Evolutionary conservation across 1,139 yeast species (phyloP), one percentile per base, ranked within the genome.

Genomic region (Zygoascus hellenicus): DNA sequence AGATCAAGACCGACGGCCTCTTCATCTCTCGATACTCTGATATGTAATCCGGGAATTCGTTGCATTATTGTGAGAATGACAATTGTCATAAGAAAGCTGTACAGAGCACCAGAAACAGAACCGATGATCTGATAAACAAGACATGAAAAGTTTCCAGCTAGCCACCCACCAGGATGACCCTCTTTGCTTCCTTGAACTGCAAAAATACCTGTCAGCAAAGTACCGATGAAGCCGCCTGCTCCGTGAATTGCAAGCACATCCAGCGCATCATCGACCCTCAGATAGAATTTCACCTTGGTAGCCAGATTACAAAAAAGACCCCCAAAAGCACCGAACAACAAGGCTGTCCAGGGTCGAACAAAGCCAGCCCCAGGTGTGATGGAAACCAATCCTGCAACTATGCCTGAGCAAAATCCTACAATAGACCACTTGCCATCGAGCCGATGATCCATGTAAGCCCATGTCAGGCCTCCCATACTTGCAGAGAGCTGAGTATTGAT

Each of bases 1-100:
- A 66, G 55, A 56, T 78, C 83, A 2, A 76, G 60, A 1, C 83
- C 83, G 29, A 66, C 54, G n/a, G 73, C 49, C 57, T 78, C 82
- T 2, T 62, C 64, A 9, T 59, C 62, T 1, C 52, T 48, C 1
- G 53, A 71, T 1, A 77, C 68, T 44, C 81, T 62, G 45, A 78
- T 64, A 40, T 81, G 62, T 46, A 78, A 64, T 42, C 77, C 76
- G 0, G 80, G 80, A 19, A 75, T 59, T 19, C 62, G 55, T 54
- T 75, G 76, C 44, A 77, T 69, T 9, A 73, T 41, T 46, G 67
- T 68, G 36, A 77, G 62, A 31, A 75, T 64, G 1, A 72, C 52
- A 31, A 70, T 55, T 15, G 70, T 64, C 60, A 73, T 47, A 3
- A 68, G 55, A 52, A 75, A 73, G 0, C 73, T 72, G 54, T 76